Conservation (phyloP, 2,329 filamentous ascomycete species). For the Onygenales sp. region DNA sequence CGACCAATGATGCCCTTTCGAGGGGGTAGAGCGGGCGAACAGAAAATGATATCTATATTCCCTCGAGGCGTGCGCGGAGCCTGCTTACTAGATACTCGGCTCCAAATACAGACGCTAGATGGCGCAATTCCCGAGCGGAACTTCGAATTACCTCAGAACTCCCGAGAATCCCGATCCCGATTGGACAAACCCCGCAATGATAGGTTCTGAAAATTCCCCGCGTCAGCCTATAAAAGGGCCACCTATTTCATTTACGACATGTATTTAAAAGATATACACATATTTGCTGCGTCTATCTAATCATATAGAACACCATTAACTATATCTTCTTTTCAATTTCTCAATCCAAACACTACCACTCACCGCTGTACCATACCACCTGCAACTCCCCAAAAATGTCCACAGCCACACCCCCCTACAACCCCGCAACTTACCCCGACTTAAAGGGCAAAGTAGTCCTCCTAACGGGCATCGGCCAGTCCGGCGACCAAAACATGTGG, state of each 20-base stretch:
- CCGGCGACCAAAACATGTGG: constrained; percentile 35
- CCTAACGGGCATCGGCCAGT: constrained; percentile 25
- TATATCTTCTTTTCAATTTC: too few relatives aligned
- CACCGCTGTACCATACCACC: not conserved
- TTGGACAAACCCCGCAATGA: not conserved
- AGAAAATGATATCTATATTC: too few relatives aligned
- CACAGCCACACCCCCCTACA: not conserved
- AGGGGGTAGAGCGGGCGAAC: too few relatives aligned
- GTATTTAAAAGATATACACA: too few relatives aligned
- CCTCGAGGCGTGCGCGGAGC: too few relatives aligned
- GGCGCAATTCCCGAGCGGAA: not conserved
- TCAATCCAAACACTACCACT: not conserved
- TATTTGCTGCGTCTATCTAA: too few relatives aligned
- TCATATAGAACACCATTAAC: too few relatives aligned
- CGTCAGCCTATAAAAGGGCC: too few relatives aligned
- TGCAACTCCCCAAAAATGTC: not conserved
- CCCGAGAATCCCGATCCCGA: not conserved
- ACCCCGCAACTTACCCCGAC: constrained; percentile 9
- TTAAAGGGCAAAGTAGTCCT: constrained; percentile 17
- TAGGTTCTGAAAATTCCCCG: not conserved
- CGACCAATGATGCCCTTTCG: too few relatives aligned
- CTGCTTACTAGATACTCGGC: too few relatives aligned
- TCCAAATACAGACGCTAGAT: too few relatives aligned
- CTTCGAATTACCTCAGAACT: not conserved
- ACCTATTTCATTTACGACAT: not conserved